phyloP scores from a whole-genome alignment of 371 early-diverging fungal genomes.

The Zychaea mexicana region DNA sequence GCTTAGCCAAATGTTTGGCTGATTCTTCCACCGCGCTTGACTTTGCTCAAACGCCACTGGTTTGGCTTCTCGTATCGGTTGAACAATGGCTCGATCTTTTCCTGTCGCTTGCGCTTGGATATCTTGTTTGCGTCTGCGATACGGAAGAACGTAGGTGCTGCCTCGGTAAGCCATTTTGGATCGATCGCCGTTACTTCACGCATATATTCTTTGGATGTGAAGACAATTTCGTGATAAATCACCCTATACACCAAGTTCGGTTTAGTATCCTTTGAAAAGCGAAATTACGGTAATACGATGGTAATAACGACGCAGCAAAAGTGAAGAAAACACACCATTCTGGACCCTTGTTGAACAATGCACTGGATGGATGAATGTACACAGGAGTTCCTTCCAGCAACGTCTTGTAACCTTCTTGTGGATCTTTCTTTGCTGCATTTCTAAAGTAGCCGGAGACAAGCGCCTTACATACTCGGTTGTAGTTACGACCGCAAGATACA shows the following conservation, averaged over 20 bases:
- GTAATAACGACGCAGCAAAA: neutral
- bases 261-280: neutral
- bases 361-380: constrained; percentile 93
- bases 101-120: constrained; percentile 90
- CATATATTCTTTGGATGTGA: constrained; percentile 98
- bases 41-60: constrained; percentile 85
- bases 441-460: constrained; percentile 94
- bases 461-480: constrained; percentile 86
- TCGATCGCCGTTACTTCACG: constrained; percentile 95
- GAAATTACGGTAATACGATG: constrained; percentile 1
- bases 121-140: constrained; percentile 91
- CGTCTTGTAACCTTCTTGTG: constrained; percentile 97
- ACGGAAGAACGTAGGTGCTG: constrained; percentile 96
- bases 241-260: too few relatives aligned
- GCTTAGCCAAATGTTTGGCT: constrained; percentile 78
- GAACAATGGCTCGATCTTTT: constrained; percentile 89
- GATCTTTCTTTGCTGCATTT: constrained; percentile 96
- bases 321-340: constrained; percentile 78
- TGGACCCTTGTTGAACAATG: constrained; percentile 94
- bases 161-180: constrained; percentile 97
- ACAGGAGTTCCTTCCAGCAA: constrained; percentile 96
- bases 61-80: constrained; percentile 92
- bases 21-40: constrained; percentile 72
- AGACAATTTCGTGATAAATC: constrained; percentile 96
- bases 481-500: constrained; percentile 92